A percentile compares a stretch with the other conserved stretches of the same genome.
Evolutionary conservation across 2,329 filamentous ascomycete genomes (phyloP).

Genomic region (Penicillium polonicum): DNA sequence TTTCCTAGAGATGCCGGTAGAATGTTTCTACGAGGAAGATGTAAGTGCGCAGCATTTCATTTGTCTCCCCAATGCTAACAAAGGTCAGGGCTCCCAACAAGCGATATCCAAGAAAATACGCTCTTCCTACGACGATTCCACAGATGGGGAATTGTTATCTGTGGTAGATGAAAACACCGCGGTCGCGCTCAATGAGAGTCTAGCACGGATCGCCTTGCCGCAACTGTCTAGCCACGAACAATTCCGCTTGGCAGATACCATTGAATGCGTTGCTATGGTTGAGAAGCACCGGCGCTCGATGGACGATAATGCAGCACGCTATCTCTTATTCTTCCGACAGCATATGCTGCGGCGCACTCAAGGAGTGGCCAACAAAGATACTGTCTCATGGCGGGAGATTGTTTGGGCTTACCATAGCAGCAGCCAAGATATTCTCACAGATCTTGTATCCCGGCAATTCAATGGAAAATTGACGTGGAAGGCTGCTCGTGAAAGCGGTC

Average conservation of each 20-base stretch:
- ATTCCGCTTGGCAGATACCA: slow-evolving; percentile 77
- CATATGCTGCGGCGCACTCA: slow-evolving; percentile 69
- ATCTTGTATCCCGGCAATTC: slow-evolving; percentile 77
- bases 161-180: slow-evolving; percentile 71
- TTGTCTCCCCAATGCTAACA: slow-evolving; percentile 19
- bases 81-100: slow-evolving; percentile 38
- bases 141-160: slow-evolving; percentile 55
- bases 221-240: slow-evolving; percentile 83
- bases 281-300: slow-evolving; percentile 85
- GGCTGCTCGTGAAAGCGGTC: slow-evolving; percentile 77
- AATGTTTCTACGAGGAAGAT: slow-evolving; percentile 50
- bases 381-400: slow-evolving; percentile 53
- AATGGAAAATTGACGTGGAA: slow-evolving; percentile 80
- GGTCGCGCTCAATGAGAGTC: slow-evolving; percentile 67
- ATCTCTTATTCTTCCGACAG: slow-evolving; percentile 83
- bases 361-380: slow-evolving; percentile 61
- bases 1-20: slow-evolving; percentile 62
- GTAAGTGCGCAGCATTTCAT: slow-evolving; percentile 32
- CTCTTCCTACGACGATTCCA: slow-evolving; percentile 53
- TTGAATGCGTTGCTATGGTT: slow-evolving; percentile 79
- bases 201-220: slow-evolving; percentile 72
- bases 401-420: slow-evolving; percentile 47
- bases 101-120: slow-evolving; percentile 49
- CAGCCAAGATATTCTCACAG: slow-evolving; percentile 82
- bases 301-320: slow-evolving; percentile 84